Evolutionary conservation across 2,329 filamentous ascomycete species (phyloP).

Genomic region (Metarhizium album): DNA sequence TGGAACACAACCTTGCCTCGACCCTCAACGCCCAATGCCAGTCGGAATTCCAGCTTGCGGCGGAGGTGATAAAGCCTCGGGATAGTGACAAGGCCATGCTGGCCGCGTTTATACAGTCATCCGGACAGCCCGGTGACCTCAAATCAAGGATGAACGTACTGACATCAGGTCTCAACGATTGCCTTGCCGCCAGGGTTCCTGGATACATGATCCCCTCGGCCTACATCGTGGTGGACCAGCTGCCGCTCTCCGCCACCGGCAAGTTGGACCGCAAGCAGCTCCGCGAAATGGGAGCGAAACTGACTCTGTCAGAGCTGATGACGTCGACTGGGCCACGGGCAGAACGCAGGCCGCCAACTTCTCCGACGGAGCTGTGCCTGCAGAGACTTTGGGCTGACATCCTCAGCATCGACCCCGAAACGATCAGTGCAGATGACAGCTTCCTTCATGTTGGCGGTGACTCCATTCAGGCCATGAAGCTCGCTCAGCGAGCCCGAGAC

Average conservation of each 20-base stretch:
- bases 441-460: slow-evolving; percentile 9
- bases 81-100: slow-evolving; percentile 3
- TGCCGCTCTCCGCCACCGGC: slow-evolving; percentile 1
- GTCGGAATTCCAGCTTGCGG: not conserved
- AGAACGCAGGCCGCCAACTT: slow-evolving; percentile 5
- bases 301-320: not conserved
- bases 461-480: slow-evolving; percentile 8
- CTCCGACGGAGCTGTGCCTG: slow-evolving; percentile 9
- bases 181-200: not conserved
- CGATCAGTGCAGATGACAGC: slow-evolving; percentile 6
- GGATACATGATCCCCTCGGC: slow-evolving; percentile 2
- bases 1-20: slow-evolving; percentile 1
- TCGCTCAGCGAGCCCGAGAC: not conserved
- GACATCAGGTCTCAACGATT: not conserved
- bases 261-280: slow-evolving; percentile 4
- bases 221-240: slow-evolving; percentile 1
- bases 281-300: not conserved
- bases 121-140: not conserved
- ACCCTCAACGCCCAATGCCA: not conserved
- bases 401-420: not conserved
- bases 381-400: slow-evolving; percentile 7
- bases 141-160: not conserved
- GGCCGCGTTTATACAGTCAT: slow-evolving; percentile 4
- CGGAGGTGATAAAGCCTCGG: slow-evolving; percentile 5
- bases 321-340: not conserved